Conservation (phyloP, 805 yeast species). For the Jamesozyma hellenica region DNA sequence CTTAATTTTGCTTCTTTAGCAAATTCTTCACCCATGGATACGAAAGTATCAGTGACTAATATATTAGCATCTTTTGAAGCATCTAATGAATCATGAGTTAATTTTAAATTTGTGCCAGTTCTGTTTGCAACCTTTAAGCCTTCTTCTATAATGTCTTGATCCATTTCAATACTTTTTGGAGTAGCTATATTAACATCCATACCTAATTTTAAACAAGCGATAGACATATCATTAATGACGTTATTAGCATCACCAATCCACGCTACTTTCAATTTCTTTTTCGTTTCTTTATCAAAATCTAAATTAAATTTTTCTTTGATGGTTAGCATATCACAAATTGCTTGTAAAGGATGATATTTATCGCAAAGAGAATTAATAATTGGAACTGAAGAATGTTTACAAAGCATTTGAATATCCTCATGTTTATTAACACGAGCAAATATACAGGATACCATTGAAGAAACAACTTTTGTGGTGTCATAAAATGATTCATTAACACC, state of each 20-base stretch:
- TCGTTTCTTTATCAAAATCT: constrained; percentile 6
- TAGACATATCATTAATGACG: constrained; percentile 84
- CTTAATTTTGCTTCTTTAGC: constrained; percentile 61
- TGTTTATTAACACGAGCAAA: constrained; percentile 93
- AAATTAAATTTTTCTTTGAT: constrained; percentile 66
- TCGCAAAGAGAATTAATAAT: constrained; percentile 92
- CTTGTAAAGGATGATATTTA: constrained; percentile 87
- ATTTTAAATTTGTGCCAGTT: constrained; percentile 43
- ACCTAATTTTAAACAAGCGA: constrained; percentile 78
- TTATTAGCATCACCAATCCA: constrained; percentile 98
- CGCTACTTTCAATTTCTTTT: constrained; percentile 56
- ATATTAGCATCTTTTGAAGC: constrained; percentile 72
- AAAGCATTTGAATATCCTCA: constrained; percentile 67
- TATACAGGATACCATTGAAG: constrained; percentile 93
- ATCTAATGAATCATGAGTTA: constrained; percentile 60
- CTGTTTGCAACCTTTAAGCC: constrained; percentile 46
- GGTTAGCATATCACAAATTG: constrained; percentile 82
- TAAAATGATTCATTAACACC: constrained; percentile 89
- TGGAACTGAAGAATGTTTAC: constrained; percentile 76
- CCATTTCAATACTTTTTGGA: constrained; percentile 35
- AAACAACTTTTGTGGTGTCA: constrained; percentile 80
- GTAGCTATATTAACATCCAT: constrained; percentile 37
- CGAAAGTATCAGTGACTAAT: constrained; percentile 91
- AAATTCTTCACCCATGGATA: constrained; percentile 94
- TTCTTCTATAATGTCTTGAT: constrained; percentile 39